Evolutionary conservation across 192 early-diverging fungal species (phyloP).

Genomic region (Anaeromyces robustus): DNA sequence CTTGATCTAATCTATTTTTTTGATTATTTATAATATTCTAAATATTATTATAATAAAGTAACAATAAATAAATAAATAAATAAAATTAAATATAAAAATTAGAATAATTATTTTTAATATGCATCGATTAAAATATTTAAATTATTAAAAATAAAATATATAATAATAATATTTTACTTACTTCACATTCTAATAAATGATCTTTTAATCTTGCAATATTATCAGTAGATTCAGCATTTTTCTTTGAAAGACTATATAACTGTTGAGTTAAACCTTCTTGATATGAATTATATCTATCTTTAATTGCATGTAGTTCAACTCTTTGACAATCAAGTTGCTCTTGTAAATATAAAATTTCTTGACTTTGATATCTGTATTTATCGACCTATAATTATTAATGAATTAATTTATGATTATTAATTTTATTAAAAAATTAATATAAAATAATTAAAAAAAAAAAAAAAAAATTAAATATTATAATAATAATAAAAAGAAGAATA

Average conservation of each 20-base stretch:
- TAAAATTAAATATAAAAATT: too few relatives aligned
- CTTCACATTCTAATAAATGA: not conserved
- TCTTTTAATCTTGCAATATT: not conserved
- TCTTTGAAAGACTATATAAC: not conserved
- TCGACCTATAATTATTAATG: not conserved
- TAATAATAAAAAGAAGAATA: too few relatives aligned
- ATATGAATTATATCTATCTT: not conserved
- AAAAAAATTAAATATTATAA: too few relatives aligned
- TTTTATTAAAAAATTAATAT: too few relatives aligned
- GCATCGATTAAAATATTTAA: too few relatives aligned
- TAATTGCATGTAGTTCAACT: not conserved
- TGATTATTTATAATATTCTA: not conserved
- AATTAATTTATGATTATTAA: too few relatives aligned
- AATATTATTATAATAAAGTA: too few relatives aligned
- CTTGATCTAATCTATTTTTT: not conserved
- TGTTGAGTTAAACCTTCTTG: not conserved
- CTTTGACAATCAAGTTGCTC: not conserved
- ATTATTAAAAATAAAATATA: too few relatives aligned
- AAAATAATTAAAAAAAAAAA: too few relatives aligned
- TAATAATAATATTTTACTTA: not conserved
- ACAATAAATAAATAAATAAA: too few relatives aligned
- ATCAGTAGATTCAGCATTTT: not conserved
- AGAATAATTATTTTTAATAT: too few relatives aligned
- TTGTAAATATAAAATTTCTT: not conserved
- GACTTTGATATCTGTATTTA: not conserved